These are phyloP conservation scores for Populus trichocarpa DNA, from an alignment of 441 rosid genomes.

Conservation along the genomic window DNA sequence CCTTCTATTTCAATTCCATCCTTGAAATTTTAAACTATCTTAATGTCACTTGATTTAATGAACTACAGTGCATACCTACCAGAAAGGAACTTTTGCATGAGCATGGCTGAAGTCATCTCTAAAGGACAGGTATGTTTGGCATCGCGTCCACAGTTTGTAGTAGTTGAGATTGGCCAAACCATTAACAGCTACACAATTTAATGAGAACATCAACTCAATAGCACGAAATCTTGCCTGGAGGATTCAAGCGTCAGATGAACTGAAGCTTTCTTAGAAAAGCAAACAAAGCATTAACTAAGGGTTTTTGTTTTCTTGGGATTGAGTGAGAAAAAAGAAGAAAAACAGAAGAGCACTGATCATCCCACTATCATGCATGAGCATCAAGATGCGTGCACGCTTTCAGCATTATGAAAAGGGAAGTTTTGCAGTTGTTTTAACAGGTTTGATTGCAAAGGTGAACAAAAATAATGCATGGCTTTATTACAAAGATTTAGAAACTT, in stretches of 20 bases:
- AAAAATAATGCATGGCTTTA: background rate
- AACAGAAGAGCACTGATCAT: background rate
- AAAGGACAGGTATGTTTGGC: too few species aligned
- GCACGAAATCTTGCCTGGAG: background rate
- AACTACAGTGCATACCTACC: too few species aligned
- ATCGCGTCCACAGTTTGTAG: background rate
- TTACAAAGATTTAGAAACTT: background rate
- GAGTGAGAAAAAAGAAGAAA: background rate
- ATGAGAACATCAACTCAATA: background rate
- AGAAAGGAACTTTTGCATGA: background rate
- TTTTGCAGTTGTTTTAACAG: background rate
- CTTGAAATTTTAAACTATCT: too few species aligned
- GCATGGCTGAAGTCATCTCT: background rate
- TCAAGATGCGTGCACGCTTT: slow-evolving; percentile 12
- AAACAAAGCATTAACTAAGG: background rate
- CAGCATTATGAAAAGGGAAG: background rate
- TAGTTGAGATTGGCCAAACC: background rate
- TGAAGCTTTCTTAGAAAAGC: slow-evolving; percentile 1
- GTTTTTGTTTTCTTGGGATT: background rate
- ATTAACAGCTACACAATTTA: background rate
- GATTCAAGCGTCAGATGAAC: background rate
- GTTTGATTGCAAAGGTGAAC: background rate
- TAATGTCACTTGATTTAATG: too few species aligned
- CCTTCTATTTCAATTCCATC: too few species aligned
- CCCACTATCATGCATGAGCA: background rate